Conservation (phyloP, 139 green algal species). For the Chlorella sp. region DNA sequence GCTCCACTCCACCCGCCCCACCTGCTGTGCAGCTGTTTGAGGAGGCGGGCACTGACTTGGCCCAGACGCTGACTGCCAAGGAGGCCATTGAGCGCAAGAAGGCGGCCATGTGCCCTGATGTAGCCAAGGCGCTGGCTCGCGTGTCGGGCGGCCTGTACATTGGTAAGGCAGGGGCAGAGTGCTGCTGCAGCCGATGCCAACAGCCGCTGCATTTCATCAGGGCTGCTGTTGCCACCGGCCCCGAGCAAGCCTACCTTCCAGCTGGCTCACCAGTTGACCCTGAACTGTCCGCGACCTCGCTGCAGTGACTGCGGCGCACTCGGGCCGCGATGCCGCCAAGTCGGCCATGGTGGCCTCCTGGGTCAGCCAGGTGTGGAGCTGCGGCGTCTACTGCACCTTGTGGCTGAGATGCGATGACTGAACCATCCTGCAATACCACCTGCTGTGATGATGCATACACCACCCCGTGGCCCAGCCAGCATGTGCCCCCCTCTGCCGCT, state of each 20-base stretch:
- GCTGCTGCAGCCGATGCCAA: too few species aligned
- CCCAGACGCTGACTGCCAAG: constrained; percentile 86
- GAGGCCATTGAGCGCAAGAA: constrained; percentile 80
- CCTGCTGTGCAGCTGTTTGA: constrained; percentile 84
- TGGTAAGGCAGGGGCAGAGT: neutral
- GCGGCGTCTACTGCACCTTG: too few species aligned
- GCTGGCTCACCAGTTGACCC: neutral
- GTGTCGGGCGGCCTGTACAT: constrained; percentile 82
- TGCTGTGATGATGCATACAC: too few species aligned
- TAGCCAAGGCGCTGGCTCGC: constrained; percentile 89
- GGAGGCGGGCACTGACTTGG: constrained; percentile 93
- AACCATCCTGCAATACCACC: too few species aligned
- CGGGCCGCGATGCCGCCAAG: constrained; percentile 66
- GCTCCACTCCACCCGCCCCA: neutral
- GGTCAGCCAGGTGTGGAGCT: constrained; percentile 60
- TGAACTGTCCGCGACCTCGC: too few species aligned
- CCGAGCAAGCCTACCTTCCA: too few species aligned
- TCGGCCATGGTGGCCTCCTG: constrained; percentile 78
- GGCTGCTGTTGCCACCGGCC: neutral
- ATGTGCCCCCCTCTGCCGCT: too few species aligned
- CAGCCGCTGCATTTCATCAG: too few species aligned
- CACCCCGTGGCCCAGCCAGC: too few species aligned
- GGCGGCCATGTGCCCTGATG: constrained; percentile 78
- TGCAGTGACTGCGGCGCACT: constrained; percentile 85
- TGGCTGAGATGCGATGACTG: too few species aligned